These are phyloP conservation scores for Pyrenochaeta sp. DNA, from an alignment of 2,329 filamentous ascomycete genomes.

Conservation along the genomic window DNA sequence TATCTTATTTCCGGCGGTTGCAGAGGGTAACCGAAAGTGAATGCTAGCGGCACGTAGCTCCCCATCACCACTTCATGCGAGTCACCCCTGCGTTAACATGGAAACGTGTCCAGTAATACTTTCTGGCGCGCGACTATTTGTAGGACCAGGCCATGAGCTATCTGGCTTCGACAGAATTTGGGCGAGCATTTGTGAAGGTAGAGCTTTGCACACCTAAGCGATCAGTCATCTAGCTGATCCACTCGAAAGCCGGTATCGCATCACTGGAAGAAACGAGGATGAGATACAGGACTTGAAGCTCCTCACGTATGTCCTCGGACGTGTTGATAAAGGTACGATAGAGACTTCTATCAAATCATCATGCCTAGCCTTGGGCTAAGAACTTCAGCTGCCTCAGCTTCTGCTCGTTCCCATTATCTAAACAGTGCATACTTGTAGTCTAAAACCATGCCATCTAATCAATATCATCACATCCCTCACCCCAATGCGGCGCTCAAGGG, in stretches of 20 bases:
- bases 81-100: background rate
- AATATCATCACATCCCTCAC: background rate
- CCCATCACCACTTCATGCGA: background rate
- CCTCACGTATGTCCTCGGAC: background rate
- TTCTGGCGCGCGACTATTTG: background rate
- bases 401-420: background rate
- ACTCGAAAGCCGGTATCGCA: background rate
- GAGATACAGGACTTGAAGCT: background rate
- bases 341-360: background rate
- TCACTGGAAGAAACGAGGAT: background rate
- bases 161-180: background rate
- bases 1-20: conserved; percentile 10
- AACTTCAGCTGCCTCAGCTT: background rate
- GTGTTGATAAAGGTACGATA: background rate
- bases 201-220: background rate
- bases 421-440: background rate
- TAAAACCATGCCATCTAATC: background rate
- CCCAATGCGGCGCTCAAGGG: background rate
- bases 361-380: background rate
- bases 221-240: background rate
- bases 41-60: conserved; percentile 12
- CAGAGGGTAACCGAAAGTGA: conserved; percentile 24
- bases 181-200: background rate
- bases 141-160: background rate
- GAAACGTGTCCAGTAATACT: background rate